Conservation (phyloP, 345 rosid species). For the Brassica juncea region DNA sequence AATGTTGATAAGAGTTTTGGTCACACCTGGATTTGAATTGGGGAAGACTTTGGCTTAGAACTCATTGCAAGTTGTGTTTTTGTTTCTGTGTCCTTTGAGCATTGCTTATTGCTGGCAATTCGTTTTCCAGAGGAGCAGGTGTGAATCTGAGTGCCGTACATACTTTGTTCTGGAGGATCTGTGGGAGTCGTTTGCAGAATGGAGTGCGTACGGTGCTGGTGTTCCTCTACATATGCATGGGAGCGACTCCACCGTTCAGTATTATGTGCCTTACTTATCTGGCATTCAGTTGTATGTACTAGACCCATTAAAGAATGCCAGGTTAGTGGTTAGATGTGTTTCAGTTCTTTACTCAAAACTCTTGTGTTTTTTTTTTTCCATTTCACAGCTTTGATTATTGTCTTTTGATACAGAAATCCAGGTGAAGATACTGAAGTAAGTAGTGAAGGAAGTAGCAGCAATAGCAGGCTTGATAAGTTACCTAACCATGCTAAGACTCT, state of each 20-base stretch:
- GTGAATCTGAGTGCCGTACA: conserved; percentile 35
- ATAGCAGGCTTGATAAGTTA: conserved; percentile 47
- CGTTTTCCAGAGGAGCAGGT: conserved; percentile 50
- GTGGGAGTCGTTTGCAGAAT: conserved; percentile 84
- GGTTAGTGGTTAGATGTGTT: conserved; percentile 46
- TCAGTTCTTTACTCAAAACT: neutral
- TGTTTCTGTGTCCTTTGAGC: neutral
- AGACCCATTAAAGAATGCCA: conserved; percentile 51
- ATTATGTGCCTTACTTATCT: conserved; percentile 89
- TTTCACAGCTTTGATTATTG: neutral
- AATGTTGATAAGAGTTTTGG: conserved; percentile 18
- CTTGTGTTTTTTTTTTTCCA: neutral
- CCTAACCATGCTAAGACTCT: conserved; percentile 41
- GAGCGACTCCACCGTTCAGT: conserved; percentile 74
- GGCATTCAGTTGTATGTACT: conserved; percentile 79
- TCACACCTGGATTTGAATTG: conserved; percentile 10
- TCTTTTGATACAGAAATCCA: conserved; percentile 47
- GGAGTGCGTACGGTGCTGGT: conserved; percentile 97
- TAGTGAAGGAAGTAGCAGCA: conserved; percentile 71
- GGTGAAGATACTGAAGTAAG: conserved; percentile 72
- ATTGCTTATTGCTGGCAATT: conserved; percentile 4
- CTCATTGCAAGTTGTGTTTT: neutral
- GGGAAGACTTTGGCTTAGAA: conserved; percentile 1
- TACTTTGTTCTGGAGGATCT: conserved; percentile 72
- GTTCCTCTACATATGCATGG: conserved; percentile 77